These are phyloP conservation scores for Yamadazyma pseudoaaseri DNA, from an alignment of 1,139 yeast species.

Conservation along the genomic window DNA sequence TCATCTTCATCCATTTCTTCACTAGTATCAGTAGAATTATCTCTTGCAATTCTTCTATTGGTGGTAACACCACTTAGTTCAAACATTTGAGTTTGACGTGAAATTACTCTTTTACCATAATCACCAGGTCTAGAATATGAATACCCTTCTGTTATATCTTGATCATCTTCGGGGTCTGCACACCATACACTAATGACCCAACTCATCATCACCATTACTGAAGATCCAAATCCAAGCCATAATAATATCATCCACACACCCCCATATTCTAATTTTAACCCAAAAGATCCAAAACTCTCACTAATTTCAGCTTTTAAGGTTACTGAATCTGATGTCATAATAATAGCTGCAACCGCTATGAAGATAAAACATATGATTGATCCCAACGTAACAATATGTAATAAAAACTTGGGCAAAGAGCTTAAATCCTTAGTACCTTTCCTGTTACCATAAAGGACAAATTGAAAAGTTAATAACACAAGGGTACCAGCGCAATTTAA, in stretches of 20 bases:
- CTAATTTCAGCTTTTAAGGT: constrained; percentile 27
- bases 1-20: not conserved
- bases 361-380: constrained; percentile 34
- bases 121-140: constrained; percentile 16
- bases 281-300: constrained; percentile 40
- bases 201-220: constrained; percentile 26
- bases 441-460: constrained; percentile 35
- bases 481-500: constrained; percentile 14
- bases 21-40: not conserved
- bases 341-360: constrained; percentile 25
- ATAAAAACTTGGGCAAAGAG: constrained; percentile 24
- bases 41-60: not conserved
- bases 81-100: constrained; percentile 2
- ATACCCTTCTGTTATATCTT: constrained; percentile 18
- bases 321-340: constrained; percentile 25
- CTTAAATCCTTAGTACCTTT: constrained; percentile 29
- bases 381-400: constrained; percentile 31
- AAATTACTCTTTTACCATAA: constrained; percentile 7
- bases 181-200: constrained; percentile 48
- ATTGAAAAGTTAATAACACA: constrained; percentile 25
- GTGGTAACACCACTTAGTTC: not conserved
- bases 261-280: constrained; percentile 43
- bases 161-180: constrained; percentile 36
- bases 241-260: constrained; percentile 38
- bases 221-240: constrained; percentile 31